These are phyloP conservation scores for Claviceps monticola DNA, from an alignment of 2,329 filamentous ascomycete species.

Conservation along the genomic window DNA sequence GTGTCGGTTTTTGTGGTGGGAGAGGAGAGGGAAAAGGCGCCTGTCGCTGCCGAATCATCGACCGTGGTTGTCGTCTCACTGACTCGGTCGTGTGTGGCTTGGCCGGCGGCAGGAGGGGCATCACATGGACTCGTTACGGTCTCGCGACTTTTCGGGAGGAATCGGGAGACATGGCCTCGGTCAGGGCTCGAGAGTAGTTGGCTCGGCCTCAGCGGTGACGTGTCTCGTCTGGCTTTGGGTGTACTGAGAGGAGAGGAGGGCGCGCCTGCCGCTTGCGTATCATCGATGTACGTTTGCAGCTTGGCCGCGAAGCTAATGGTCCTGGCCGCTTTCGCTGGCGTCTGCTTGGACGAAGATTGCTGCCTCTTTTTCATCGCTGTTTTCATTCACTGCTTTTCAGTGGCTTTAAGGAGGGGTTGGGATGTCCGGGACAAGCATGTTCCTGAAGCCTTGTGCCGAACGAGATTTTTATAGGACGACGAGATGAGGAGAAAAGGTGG, in stretches of 20 bases:
- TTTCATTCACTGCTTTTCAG: too few relatives aligned
- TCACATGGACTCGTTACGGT: conserved; percentile 49
- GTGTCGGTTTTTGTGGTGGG: conserved; percentile 2
- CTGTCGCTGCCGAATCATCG: background rate
- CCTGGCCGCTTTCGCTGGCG: background rate
- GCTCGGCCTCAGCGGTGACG: conserved; percentile 26
- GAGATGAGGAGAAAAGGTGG: too few relatives aligned
- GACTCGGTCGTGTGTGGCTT: too few relatives aligned
- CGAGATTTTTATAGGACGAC: too few relatives aligned
- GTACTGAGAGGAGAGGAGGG: background rate
- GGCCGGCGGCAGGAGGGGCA: conserved; percentile 23
- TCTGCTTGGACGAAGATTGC: background rate
- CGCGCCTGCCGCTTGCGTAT: background rate
- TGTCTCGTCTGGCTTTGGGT: conserved; percentile 26
- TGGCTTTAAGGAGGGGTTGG: too few relatives aligned
- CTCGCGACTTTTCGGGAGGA: conserved; percentile 49
- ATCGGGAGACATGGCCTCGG: conserved; percentile 37
- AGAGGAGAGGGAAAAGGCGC: background rate
- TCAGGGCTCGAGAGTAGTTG: conserved; percentile 28
- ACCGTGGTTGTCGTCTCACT: background rate
- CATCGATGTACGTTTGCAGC: background rate
- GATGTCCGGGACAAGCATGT: too few relatives aligned
- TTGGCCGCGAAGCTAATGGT: background rate
- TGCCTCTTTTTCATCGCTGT: too few relatives aligned
- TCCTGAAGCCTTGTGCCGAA: too few relatives aligned